Evolutionary conservation across 805 yeast genomes (phyloP).

Genomic region (Lipomyces japonicus): DNA sequence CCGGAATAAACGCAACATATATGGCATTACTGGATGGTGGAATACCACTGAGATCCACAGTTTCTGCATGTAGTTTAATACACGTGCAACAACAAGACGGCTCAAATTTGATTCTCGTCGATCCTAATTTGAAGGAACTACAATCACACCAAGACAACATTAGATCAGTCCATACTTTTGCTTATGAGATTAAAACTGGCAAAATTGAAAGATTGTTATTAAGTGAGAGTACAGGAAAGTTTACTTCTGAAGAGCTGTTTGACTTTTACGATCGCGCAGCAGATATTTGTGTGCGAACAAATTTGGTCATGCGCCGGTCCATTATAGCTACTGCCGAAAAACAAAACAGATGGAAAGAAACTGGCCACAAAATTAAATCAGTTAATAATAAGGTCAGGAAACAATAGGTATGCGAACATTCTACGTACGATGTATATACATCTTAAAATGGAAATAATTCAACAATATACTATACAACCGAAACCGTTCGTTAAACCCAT

Average conservation of each 20-base stretch:
- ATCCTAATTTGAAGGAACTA: slow-evolving; percentile 35
- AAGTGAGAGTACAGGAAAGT: slow-evolving; percentile 69
- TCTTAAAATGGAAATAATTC: too few relatives aligned
- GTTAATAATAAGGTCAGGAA: neutral
- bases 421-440: too few relatives aligned
- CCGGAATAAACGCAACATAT: slow-evolving; percentile 67
- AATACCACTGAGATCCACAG: slow-evolving; percentile 48
- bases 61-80: slow-evolving; percentile 19
- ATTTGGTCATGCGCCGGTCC: slow-evolving; percentile 45
- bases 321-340: slow-evolving; percentile 33
- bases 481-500: too few relatives aligned
- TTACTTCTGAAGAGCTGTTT: slow-evolving; percentile 54
- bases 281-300: slow-evolving; percentile 45
- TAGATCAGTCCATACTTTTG: slow-evolving; percentile 61
- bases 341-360: slow-evolving; percentile 9
- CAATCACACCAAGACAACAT: slow-evolving; percentile 6
- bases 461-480: too few relatives aligned
- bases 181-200: slow-evolving; percentile 52
- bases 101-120: slow-evolving; percentile 59
- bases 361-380: neutral
- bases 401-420: neutral
- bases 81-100: neutral
- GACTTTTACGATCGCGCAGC: slow-evolving; percentile 52
- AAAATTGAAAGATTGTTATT: slow-evolving; percentile 55
- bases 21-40: slow-evolving; percentile 80